Evolutionary conservation across 2,329 filamentous ascomycete species (phyloP).

Genomic region (Aspergillus fumigatus): DNA sequence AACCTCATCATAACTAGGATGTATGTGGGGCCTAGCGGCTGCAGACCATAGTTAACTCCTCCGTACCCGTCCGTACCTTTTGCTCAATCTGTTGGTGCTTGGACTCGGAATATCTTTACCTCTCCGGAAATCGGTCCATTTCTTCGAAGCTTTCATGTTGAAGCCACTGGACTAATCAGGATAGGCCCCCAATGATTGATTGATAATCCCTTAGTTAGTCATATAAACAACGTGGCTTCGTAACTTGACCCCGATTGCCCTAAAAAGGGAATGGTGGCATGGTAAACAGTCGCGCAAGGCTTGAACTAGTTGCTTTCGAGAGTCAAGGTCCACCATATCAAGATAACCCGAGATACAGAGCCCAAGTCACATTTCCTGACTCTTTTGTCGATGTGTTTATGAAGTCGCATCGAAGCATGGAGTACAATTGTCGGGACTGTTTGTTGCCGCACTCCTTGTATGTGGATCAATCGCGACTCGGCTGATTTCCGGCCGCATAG

Average conservation of each 20-base stretch:
- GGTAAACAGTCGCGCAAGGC: neutral
- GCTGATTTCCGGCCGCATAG: neutral
- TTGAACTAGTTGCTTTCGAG: neutral
- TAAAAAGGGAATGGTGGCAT: neutral
- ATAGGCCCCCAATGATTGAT: conserved; percentile 1
- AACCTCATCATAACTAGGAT: neutral
- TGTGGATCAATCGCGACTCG: neutral
- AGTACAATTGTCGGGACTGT: neutral
- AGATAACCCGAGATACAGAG: neutral
- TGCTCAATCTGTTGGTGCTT: too few relatives aligned
- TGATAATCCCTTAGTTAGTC: neutral
- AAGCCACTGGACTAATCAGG: too few relatives aligned
- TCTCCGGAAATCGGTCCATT: too few relatives aligned
- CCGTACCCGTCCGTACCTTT: too few relatives aligned
- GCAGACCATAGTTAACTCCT: conserved; percentile 6
- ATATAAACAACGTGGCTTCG: neutral
- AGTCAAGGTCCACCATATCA: neutral
- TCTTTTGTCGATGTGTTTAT: neutral
- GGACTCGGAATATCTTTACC: too few relatives aligned
- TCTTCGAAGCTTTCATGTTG: too few relatives aligned
- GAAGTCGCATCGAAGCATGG: neutral
- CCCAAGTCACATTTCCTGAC: neutral
- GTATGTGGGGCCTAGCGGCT: conserved; percentile 8
- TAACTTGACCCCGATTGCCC: neutral
- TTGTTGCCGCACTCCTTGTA: neutral